Evolutionary conservation across 371 early-diverging fungal species (phyloP).

Genomic region (Funneliformis caledonium): DNA sequence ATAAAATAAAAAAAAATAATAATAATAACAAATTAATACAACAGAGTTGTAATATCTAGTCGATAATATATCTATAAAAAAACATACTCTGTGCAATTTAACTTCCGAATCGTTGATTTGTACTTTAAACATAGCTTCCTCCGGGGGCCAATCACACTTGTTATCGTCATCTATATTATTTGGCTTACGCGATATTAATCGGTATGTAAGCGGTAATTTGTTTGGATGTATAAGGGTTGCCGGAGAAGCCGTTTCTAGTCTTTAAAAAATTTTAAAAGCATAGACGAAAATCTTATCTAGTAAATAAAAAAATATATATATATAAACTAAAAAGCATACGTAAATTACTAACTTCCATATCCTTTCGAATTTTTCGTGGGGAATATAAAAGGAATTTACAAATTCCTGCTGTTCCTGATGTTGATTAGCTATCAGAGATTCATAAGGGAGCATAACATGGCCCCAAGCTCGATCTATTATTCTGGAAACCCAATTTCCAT

Average conservation of each 20-base stretch:
- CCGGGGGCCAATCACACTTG: conserved; percentile 9
- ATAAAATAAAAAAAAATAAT: no score
- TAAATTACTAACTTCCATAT: conserved; percentile 7
- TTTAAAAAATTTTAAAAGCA: background rate
- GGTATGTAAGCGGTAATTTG: background rate
- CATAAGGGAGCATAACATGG: background rate
- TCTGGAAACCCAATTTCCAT: background rate
- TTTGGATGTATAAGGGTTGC: background rate
- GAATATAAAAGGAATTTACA: background rate
- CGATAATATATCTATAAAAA: background rate
- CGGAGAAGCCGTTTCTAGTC: background rate
- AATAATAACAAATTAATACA: no score
- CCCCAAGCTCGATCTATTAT: conserved; percentile 9
- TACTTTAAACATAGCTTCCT: background rate
- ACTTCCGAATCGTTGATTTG: background rate
- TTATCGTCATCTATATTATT: background rate
- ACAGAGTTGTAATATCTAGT: no score
- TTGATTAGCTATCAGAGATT: background rate
- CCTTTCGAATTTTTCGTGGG: background rate
- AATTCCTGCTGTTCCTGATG: background rate
- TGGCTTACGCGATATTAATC: background rate
- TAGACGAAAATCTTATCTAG: background rate
- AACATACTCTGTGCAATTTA: background rate
- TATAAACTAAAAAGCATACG: background rate
- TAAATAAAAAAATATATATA: background rate